Evolutionary conservation across 2,329 filamentous ascomycete genomes (phyloP), one percentile per base, ranked within the genome.

Genomic region (Fusarium musae): DNA sequence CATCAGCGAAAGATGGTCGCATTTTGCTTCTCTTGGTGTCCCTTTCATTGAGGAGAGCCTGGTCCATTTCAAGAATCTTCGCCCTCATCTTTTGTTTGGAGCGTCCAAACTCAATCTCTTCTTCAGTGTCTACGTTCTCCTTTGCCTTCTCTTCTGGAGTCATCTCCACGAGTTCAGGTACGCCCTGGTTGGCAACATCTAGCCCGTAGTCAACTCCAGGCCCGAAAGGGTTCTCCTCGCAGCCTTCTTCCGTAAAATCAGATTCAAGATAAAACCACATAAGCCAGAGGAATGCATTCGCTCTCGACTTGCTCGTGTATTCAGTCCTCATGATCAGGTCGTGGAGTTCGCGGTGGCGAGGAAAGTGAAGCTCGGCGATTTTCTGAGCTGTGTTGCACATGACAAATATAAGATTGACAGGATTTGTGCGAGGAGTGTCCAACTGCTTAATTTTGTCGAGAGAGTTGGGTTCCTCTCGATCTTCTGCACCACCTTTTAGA

Each of bases 251-350:
- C 0, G 93, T 93, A 76, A 98, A 98, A 80, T 98, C 94, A 34
- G 95, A 97, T 81, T 99, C 96, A 23, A 99, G 88, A 79, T 99
- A 98, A 86, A 96, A 98, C 96, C 96, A 99, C 91, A 99, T 97
- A 72, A 99, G 86, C 96, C 96, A 99, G 26, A 99, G 84, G 77
- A 99, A 99, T 2, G 96, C 96, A 49, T 86, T 91, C 2, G 96
- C 95, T 71, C 96, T 90, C 70, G 94, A 97, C 75, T 87, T 84
- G 82, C 95, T 98, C 64, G 92, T 94, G 69, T 94, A 88, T 30
- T 93, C 92, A 3, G 92, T 92, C 79, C 94, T 92, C 95, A 98
- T 98, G 77, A 99, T 92, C 21, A 99, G 88, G 78, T 99, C 96
- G 81, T 98, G 97, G 81, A 99, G 98, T 82, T 99, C 96, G 74